Conservation (phyloP, 345 rosid species). For the Cardiospermum halicacabum region DNA sequence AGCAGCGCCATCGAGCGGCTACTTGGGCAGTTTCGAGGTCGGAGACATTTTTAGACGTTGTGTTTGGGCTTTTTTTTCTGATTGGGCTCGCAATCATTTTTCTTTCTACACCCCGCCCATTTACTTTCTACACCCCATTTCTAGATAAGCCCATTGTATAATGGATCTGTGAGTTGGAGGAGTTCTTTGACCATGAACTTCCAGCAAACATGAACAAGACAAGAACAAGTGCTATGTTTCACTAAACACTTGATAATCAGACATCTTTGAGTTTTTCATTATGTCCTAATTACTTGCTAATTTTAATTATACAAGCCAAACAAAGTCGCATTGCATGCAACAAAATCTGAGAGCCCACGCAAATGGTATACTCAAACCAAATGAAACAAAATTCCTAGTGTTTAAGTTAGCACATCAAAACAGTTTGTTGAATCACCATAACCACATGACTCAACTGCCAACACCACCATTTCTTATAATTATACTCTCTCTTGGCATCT, state of each 20-base stretch:
- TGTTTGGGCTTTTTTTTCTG: too few species aligned
- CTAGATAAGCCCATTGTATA: too few species aligned
- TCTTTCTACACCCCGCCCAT: too few species aligned
- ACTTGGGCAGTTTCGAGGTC: too few species aligned
- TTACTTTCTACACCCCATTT: too few species aligned
- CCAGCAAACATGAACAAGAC: background rate
- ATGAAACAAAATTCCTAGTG: slow-evolving; percentile 9
- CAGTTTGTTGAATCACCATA: slow-evolving; percentile 42
- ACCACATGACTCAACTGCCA: slow-evolving; percentile 44
- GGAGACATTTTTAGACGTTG: too few species aligned
- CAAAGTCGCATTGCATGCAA: background rate
- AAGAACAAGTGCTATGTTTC: background rate
- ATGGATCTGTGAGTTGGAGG: too few species aligned
- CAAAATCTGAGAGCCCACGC: slow-evolving; percentile 15
- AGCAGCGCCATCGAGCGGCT: too few species aligned
- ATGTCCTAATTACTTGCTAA: background rate
- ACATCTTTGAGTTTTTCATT: background rate
- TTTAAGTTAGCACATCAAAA: slow-evolving; percentile 1
- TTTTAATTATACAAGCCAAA: background rate
- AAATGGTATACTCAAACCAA: slow-evolving; percentile 13
- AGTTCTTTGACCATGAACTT: too few species aligned
- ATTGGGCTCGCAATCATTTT: too few species aligned
- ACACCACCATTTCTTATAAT: background rate
- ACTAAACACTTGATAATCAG: background rate
- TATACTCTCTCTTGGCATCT: background rate